Evolutionary conservation across 306 rosid genomes (phyloP), one percentile per base, ranked within the genome.

Genomic region (Astragalus membranaceus): DNA sequence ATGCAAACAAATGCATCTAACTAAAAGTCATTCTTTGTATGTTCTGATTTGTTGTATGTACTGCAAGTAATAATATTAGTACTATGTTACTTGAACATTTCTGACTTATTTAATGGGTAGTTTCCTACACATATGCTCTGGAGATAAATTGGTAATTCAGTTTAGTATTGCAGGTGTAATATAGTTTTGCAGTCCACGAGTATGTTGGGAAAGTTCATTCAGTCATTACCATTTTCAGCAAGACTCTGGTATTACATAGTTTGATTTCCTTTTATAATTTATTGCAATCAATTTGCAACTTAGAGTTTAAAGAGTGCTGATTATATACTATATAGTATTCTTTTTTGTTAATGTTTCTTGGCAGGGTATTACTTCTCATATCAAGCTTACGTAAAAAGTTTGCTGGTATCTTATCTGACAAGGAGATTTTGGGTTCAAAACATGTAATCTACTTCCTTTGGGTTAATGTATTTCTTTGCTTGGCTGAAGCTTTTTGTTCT

Each of bases 361-460:
- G 76, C 85, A 93, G 98, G 98, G 89, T 85, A 59, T 83, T 94
- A 70, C 85, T 94, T 77, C 79, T 87, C 39, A 75, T 86, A 67
- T 83, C 96, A 53, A 84, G 94, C 77, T 81, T 90, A 42, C 79
- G 87, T 61, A 87, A 90, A 72, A 90, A 79, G 86, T 94, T 88
- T 81, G 76, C 87, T 50, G 83, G 92, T 52, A 74, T 80, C 78
- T 78, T 87, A 80, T 82, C 90, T 15, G 92, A 85, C 70, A 88
- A 83, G 79, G 88, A 87, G 62, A 86, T 90, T 75, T 79, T 94
- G 85, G 98, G 98, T 81, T 84, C 98, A 59, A 83, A 84, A 55
- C 74, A 90, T 81, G 98, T 93, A 90, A 82, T 56, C 39, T 75
- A 30, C 80, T 67, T 69, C 48, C 70, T 71, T 37, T 79, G 66